Evolutionary conservation across 2,329 filamentous ascomycete species (phyloP), one percentile per base, ranked within the genome.

Genomic region (Botrytis squamosa): DNA sequence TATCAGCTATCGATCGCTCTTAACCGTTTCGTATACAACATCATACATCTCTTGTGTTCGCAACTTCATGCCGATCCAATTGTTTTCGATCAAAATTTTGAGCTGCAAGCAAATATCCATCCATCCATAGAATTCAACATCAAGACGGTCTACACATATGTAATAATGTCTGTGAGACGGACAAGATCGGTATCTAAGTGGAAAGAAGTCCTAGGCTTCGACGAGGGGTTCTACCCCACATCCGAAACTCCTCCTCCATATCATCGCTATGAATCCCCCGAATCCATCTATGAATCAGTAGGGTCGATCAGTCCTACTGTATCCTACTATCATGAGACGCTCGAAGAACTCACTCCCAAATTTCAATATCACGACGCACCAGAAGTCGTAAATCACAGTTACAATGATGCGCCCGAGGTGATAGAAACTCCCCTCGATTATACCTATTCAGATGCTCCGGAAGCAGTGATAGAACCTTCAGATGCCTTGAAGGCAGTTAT

Each of bases 121-220:
- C 22, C 36, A 36, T 46, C 25, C 44, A 38, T 8, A 59, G 16
- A 42, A 59, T 65, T 38, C 46, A 18, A 67, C 44, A 72, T 57
- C 60, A 36, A 42, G n/a, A 57, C 25, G n/a, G 16, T 57, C 36
- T 57, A 68, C 65, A 40, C 29, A 67, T 44, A 67, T 66, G 70
- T 55, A 42, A 73, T 49, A 20, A 73, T 73, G 71, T 69, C 71
- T 62, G 71, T 77, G 75, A 71, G 74, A 64, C 75, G 78, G 12
- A 74, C 75, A 65, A 76, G 74, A 60, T 78, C 78, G 63, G 71
- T 75, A 67, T 76, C 73, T 57, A 79, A 80, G 68, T 80, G 78
- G 78, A 80, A 79, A 75, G 77, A 79, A 60, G 78, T 80, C 42
- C 73, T 79, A 5, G 78, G 78, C n/a, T 79, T 79, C 74, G 78